Evolutionary conservation across 2,329 filamentous ascomycete genomes (phyloP).

Genomic region (Fusarium albosuccineum): DNA sequence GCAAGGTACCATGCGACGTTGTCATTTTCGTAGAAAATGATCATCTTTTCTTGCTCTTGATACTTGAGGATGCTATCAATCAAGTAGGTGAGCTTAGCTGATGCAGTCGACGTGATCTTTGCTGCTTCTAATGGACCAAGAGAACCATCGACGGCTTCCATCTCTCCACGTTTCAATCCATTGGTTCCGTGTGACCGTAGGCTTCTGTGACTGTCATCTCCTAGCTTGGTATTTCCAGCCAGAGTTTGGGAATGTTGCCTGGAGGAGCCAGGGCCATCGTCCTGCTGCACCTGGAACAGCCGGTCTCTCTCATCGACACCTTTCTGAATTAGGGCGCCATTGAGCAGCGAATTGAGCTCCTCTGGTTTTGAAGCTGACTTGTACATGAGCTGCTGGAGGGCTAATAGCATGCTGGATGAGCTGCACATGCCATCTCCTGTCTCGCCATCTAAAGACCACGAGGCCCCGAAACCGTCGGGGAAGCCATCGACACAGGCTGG

Average conservation of each 20-base stretch:
- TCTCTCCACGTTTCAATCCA: slow-evolving; percentile 36
- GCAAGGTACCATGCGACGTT: slow-evolving; percentile 90
- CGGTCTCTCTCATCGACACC: slow-evolving; percentile 55
- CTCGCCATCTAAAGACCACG: slow-evolving; percentile 76
- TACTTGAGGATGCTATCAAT: slow-evolving; percentile 78
- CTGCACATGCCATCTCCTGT: slow-evolving; percentile 65
- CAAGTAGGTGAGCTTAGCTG: slow-evolving; percentile 89
- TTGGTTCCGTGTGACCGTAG: slow-evolving; percentile 49
- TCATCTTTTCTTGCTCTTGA: slow-evolving; percentile 82
- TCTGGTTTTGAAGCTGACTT: slow-evolving; percentile 59
- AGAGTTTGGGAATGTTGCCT: slow-evolving; percentile 44
- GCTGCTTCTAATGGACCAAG: slow-evolving; percentile 68
- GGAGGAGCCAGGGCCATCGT: slow-evolving; percentile 22
- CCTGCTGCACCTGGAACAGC: slow-evolving; percentile 36
- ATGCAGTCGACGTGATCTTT: slow-evolving; percentile 81
- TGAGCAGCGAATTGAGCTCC: slow-evolving; percentile 62
- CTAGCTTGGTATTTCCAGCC: slow-evolving; percentile 60
- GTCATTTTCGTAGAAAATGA: slow-evolving; percentile 92
- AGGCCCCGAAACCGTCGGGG: slow-evolving; percentile 68
- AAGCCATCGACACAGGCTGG: slow-evolving; percentile 79
- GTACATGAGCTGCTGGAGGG: slow-evolving; percentile 66
- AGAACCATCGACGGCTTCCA: slow-evolving; percentile 40
- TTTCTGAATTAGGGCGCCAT: slow-evolving; percentile 58
- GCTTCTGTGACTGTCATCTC: slow-evolving; percentile 53
- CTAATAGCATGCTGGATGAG: slow-evolving; percentile 63